Base-by-base conservation (phyloP, 768 basidiomycete genomes). In the Rhizopogon roseolus region DNA sequence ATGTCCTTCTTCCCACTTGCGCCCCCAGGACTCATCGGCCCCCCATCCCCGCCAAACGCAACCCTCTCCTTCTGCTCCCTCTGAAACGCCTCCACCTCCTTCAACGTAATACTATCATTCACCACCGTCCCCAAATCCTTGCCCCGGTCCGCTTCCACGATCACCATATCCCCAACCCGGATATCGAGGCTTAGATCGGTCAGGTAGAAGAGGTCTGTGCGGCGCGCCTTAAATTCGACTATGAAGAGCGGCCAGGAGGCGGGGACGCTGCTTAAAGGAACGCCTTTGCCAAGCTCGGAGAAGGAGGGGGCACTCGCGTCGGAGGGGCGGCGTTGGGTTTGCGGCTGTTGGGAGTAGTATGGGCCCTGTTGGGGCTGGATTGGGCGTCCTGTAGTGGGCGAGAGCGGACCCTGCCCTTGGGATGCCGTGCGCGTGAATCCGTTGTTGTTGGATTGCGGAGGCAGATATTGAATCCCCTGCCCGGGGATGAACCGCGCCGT, bases 171-270 rank as follows among this genome's bases (percentile, higher is more conserved):
- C 2, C 93, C 96, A 19, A 88, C 84, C 6, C 84, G 80, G 56
- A 98, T 84, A 36, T 79, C 73, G 38, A 81, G 63, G 61, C 76
- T 64, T 56, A 78, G 76, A 63, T 95, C 90, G 0, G 85, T 88
- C 57, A 86, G 78, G 69, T 97, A 98, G 72, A 94, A 98, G 27
- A 99, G 73, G 68, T 98, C 96, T 57, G 93, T 93, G 39, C 96
- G 84, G 0, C 93, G 93, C 0, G 95, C 95, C 72, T 98, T 99
- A 80, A 99, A 99, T 69, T 97, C 90, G 62, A 98, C 89, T 61
- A 98, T 95, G 77, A 82, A 98, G 7, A 99, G 80, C n/a, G 90
- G 93, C 76, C 88, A 91, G 36, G 85, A 83, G 11, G 87, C 67
- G 1, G 94, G 87, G 40, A 99, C 86, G 45, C 88, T 70, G 65